Evolutionary conservation across 805 yeast species (phyloP).

Genomic region (Spathaspora sp.): DNA sequence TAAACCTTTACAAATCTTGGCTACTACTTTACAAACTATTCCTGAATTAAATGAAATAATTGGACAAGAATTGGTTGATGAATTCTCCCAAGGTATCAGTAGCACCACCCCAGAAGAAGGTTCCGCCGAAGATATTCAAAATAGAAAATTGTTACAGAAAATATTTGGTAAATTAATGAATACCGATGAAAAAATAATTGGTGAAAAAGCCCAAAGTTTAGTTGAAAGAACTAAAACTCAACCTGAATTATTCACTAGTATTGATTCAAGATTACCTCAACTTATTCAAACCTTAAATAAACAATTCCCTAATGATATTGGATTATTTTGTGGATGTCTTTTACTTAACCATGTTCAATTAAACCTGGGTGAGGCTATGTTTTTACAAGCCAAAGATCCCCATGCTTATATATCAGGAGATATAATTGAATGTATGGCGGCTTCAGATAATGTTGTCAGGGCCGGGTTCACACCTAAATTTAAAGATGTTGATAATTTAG

Average conservation of each 20-base stretch:
- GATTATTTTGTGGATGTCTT: constrained; percentile 93
- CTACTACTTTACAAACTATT: constrained; percentile 60
- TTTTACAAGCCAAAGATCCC: constrained; percentile 93
- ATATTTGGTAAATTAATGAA: constrained; percentile 85
- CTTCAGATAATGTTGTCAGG: constrained; percentile 95
- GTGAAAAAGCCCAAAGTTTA: constrained; percentile 55
- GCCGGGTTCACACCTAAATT: constrained; percentile 99
- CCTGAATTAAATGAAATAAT: constrained; percentile 76
- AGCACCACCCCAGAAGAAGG: constrained; percentile 43
- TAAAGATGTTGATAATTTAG: constrained; percentile 89
- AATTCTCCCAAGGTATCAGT: constrained; percentile 52
- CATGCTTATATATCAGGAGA: constrained; percentile 98
- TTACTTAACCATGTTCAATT: constrained; percentile 84
- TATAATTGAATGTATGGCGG: constrained; percentile 99
- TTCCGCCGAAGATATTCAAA: constrained; percentile 49
- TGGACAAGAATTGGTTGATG: constrained; percentile 54
- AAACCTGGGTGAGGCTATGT: constrained; percentile 92
- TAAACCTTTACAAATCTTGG: constrained; percentile 81
- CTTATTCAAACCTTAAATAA: constrained; percentile 72
- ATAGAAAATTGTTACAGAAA: constrained; percentile 64
- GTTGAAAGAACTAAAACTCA: constrained; percentile 59
- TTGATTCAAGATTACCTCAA: constrained; percentile 55
- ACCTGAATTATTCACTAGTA: constrained; percentile 54
- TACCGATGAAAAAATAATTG: constrained; percentile 59
- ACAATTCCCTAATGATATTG: constrained; percentile 92